Conservation (phyloP, 2,329 filamentous ascomycete species). For the Aspergillus felis region DNA sequence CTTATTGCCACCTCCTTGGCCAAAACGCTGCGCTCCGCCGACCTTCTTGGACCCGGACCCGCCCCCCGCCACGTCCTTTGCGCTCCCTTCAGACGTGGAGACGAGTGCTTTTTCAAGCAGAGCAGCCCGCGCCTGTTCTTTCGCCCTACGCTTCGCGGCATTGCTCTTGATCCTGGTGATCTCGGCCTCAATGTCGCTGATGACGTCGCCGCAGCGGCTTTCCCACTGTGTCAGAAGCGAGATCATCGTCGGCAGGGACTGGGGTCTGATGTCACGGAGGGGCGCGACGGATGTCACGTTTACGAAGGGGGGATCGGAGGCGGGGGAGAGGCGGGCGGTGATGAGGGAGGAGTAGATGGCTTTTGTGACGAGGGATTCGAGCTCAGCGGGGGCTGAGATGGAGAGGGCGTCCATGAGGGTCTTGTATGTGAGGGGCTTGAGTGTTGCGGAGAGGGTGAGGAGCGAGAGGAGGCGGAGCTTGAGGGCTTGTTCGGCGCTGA, state of each 20-base stretch:
- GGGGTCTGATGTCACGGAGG: slow-evolving; percentile 77
- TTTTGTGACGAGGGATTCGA: slow-evolving; percentile 82
- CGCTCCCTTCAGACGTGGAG: slow-evolving; percentile 23
- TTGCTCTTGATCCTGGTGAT: slow-evolving; percentile 62
- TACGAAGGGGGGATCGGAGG: slow-evolving; percentile 70
- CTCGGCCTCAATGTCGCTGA: slow-evolving; percentile 71
- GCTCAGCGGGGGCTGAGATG: slow-evolving; percentile 62
- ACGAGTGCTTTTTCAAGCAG: slow-evolving; percentile 50
- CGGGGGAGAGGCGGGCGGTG: slow-evolving; percentile 79
- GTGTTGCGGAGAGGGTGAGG: slow-evolving; percentile 70
- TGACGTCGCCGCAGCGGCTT: slow-evolving; percentile 68
- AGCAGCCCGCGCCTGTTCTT: slow-evolving; percentile 47
- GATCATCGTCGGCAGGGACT: slow-evolving; percentile 66
- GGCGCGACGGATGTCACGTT: slow-evolving; percentile 77
- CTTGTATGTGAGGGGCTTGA: slow-evolving; percentile 66
- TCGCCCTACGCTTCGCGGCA: slow-evolving; percentile 52
- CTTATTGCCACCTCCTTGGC: slow-evolving; percentile 32
- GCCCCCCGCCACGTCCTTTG: slow-evolving; percentile 6
- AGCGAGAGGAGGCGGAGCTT: slow-evolving; percentile 92
- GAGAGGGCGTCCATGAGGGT: slow-evolving; percentile 64
- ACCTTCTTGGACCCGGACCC: slow-evolving; percentile 5
- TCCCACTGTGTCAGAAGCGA: slow-evolving; percentile 70
- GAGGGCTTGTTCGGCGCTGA: slow-evolving; percentile 67
- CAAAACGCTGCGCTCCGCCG: slow-evolving; percentile 9
- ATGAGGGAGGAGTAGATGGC: slow-evolving; percentile 85